Base-by-base conservation (phyloP, 2,329 filamentous ascomycete species). In the Trichoderma oligosporum region DNA sequence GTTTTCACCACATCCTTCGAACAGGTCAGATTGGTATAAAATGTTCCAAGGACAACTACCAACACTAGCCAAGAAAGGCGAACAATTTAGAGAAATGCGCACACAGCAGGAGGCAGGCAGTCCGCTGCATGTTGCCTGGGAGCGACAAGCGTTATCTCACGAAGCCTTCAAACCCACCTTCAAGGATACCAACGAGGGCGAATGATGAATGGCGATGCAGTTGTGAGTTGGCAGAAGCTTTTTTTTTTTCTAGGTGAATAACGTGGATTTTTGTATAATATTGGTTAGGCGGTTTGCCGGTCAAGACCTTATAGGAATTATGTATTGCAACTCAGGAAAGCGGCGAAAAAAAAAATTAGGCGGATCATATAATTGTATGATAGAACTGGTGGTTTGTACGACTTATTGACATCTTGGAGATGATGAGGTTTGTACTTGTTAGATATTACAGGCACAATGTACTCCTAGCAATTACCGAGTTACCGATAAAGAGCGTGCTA, bases 11-110 rank as follows among this genome's bases (percentile, higher is more conserved):
- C 72, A 77, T 9, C 73, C 76, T 12, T 72, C 73, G 4, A 70
- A 75, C 12, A 73, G 73, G 11, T 72, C 72, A 2, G 70, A 74
- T 22, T 77, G 74, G 67, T 83, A 84, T 62, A 61, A 60, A 22
- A 74, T 79, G 70, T 82, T 77, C 63, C 56, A 61, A 16, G 76
- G 77, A 25, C 63, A 67, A 7, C 67, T 82, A 57, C 65, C 71
- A 5, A 58, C 64, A 52, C 65, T 70, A 44, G 84, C 79, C 53
- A 64, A 75, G 11, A 67, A 75, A 52, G 90, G 91, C 7, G 78
- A 81, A 41, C 60, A 68, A 48, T 87, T 81, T 71, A 82, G 90
- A 58, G 66, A 76, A 54, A 59, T 72, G 61, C 75, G 86, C 67
- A 80, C 84, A 56, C 64, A 76, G 65, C 65, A 78, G 27, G 82